A percentile compares a stretch with the other conserved stretches of the same genome.
These are phyloP conservation scores for Kodamaea restingae DNA, from an alignment of 805 yeast species.

Conservation along the genomic window DNA sequence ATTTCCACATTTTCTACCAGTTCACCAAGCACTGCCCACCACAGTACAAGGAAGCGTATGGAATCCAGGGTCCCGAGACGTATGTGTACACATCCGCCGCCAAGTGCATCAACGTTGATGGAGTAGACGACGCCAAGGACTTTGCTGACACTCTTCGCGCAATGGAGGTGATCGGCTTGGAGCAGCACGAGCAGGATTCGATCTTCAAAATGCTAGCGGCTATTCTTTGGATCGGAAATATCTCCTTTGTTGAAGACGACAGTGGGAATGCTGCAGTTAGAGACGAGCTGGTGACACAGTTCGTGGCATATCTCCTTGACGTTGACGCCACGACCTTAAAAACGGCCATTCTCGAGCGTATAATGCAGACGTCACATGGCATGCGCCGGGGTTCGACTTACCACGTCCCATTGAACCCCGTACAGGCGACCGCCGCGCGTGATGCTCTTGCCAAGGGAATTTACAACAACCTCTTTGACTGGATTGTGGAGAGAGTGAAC, in stretches of 20 bases:
- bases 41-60: slow-evolving; percentile 74
- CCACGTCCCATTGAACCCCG: slow-evolving; percentile 86
- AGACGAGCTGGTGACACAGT: slow-evolving; percentile 88
- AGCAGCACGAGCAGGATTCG: slow-evolving; percentile 81
- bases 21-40: slow-evolving; percentile 89
- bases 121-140: slow-evolving; percentile 80
- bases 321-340: slow-evolving; percentile 66
- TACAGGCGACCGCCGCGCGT: slow-evolving; percentile 91
- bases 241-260: slow-evolving; percentile 79
- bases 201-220: slow-evolving; percentile 83
- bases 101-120: slow-evolving; percentile 79
- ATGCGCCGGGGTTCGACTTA: slow-evolving; percentile 87
- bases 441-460: slow-evolving; percentile 95
- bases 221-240: slow-evolving; percentile 91
- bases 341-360: slow-evolving; percentile 70
- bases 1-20: slow-evolving; percentile 96
- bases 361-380: slow-evolving; percentile 88
- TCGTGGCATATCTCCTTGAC: slow-evolving; percentile 86
- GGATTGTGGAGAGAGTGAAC: slow-evolving; percentile 94
- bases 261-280: slow-evolving; percentile 80
- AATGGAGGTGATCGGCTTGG: slow-evolving; percentile 82
- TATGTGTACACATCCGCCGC: slow-evolving; percentile 85
- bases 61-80: slow-evolving; percentile 92
- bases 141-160: slow-evolving; percentile 79
- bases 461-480: slow-evolving; percentile 87